A percentile compares a stretch with the other conserved stretches of the same genome.
Conservation (phyloP, 768 basidiomycete genomes). For the Ramaria rubella region DNA sequence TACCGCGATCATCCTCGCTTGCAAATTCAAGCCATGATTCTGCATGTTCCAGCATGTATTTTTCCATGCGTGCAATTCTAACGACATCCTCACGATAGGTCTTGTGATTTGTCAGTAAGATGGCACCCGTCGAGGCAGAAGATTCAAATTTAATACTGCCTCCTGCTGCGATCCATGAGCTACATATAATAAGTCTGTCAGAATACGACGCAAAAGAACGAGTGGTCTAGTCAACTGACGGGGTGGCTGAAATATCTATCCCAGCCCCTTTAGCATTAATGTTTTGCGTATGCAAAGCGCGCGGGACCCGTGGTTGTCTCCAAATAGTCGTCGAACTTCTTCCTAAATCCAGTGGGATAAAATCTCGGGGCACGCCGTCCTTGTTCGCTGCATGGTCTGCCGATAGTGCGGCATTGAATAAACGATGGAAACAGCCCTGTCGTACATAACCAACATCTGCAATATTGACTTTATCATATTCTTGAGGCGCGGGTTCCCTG, state of each 20-base stretch:
- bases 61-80: neutral
- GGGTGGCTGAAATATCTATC: neutral
- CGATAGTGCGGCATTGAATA: conserved; percentile 13
- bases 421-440: conserved; percentile 14
- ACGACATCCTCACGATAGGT: neutral
- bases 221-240: neutral
- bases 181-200: neutral
- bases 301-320: neutral
- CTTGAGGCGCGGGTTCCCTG: conserved; percentile 15
- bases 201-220: too few species aligned
- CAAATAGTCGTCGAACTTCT: neutral
- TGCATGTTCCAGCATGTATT: neutral
- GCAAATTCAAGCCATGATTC: neutral
- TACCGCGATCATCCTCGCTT: neutral
- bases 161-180: neutral
- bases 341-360: neutral
- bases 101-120: neutral
- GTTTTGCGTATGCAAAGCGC: neutral
- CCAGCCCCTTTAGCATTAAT: neutral
- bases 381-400: neutral
- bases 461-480: conserved; percentile 16
- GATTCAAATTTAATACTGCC: neutral
- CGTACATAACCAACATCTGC: conserved; percentile 17
- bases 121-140: neutral
- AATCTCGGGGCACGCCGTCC: neutral